phyloP scores from a whole-genome alignment of 345 rosid genomes.

The Diplotaxis tenuifolia region DNA sequence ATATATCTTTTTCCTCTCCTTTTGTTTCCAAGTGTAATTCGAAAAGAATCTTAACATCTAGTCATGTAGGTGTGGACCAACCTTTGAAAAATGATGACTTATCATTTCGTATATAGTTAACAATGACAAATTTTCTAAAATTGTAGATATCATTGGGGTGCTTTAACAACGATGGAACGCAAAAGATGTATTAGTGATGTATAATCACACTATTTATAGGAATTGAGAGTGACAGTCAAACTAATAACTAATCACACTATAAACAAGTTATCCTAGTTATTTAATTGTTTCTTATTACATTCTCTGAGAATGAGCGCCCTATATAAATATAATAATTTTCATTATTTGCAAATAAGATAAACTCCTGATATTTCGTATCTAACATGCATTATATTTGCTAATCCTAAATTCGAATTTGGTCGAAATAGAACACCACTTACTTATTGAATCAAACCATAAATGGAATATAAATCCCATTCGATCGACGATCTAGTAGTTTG shows the following conservation, averaged over 20 bases:
- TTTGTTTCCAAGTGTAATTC: slow-evolving; percentile 35
- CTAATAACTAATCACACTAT: neutral
- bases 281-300: slow-evolving; percentile 1
- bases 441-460: neutral
- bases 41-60: slow-evolving; percentile 38
- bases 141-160: slow-evolving; percentile 33
- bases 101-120: slow-evolving; percentile 32
- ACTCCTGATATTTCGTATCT: neutral
- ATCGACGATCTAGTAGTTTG: neutral
- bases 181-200: slow-evolving; percentile 28
- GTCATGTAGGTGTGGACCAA: slow-evolving; percentile 39
- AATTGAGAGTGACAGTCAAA: slow-evolving; percentile 25
- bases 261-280: slow-evolving; percentile 10
- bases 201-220: slow-evolving; percentile 30
- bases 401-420: neutral
- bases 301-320: neutral
- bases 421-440: neutral
- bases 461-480: neutral
- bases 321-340: neutral
- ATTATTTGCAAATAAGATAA: neutral
- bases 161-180: slow-evolving; percentile 28
- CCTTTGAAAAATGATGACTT: slow-evolving; percentile 33
- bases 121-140: slow-evolving; percentile 17
- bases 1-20: slow-evolving; percentile 19
- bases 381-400: neutral